Percentiles rank a stretch among this genome's conserved stretches.
Evolutionary conservation across 1,284 basidiomycete genomes (phyloP).

Genomic region (Ustilago xerochloae): DNA sequence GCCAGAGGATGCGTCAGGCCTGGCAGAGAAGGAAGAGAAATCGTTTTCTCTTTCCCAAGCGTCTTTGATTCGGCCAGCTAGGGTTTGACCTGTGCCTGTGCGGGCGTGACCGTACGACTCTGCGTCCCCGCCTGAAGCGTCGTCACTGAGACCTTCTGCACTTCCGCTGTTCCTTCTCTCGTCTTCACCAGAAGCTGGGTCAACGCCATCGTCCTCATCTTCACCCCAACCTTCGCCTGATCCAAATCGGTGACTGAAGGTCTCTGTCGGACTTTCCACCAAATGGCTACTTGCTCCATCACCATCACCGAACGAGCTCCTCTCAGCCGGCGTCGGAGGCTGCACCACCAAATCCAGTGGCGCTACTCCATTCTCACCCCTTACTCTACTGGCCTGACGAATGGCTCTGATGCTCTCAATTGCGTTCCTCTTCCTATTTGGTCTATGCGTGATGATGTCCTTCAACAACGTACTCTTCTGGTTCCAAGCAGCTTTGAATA

Average conservation of each 20-base stretch:
- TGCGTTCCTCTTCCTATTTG: slow-evolving; percentile 40
- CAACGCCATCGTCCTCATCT: slow-evolving; percentile 9
- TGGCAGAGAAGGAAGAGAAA: background rate
- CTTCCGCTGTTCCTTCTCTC: slow-evolving; percentile 5
- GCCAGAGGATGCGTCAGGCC: background rate
- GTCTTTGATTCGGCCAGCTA: slow-evolving; percentile 33
- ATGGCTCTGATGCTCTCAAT: slow-evolving; percentile 42
- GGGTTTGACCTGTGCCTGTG: slow-evolving; percentile 22
- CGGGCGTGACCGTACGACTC: slow-evolving; percentile 4
- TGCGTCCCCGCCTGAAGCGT: slow-evolving; percentile 20
- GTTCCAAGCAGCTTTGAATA: slow-evolving; percentile 65
- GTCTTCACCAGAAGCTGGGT: background rate
- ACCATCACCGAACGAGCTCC: slow-evolving; percentile 5
- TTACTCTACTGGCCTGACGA: slow-evolving; percentile 20
- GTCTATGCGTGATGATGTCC: slow-evolving; percentile 57
- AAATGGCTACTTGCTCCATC: slow-evolving; percentile 12
- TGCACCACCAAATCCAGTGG: slow-evolving; percentile 33
- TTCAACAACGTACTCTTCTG: slow-evolving; percentile 62
- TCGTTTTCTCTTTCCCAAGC: slow-evolving; percentile 27
- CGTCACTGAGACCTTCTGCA: slow-evolving; percentile 6
- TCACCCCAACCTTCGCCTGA: background rate
- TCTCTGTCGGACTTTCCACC: slow-evolving; percentile 35
- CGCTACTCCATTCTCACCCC: slow-evolving; percentile 10
- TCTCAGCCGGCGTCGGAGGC: slow-evolving; percentile 32
- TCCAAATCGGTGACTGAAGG: too few relatives aligned